Conservation (phyloP, 2,329 filamentous ascomycete species). For the Pseudogymnoascus sp. region DNA sequence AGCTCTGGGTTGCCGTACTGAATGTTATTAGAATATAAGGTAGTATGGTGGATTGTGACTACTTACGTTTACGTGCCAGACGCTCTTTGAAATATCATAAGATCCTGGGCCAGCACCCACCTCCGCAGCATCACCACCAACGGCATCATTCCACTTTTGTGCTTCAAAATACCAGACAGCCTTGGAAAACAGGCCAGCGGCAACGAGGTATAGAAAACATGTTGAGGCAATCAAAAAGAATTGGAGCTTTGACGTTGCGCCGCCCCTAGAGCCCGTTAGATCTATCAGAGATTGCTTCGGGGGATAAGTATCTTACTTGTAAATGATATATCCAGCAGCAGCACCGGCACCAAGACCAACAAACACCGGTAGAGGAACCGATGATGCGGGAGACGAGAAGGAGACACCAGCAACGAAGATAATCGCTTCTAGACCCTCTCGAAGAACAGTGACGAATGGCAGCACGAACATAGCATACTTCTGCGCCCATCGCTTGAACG, state of each 20-base stretch:
- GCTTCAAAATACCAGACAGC: conserved; percentile 68
- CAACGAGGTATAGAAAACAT: conserved; percentile 76
- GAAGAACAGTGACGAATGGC: conserved; percentile 79
- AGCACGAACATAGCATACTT: conserved; percentile 82
- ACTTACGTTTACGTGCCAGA: conserved; percentile 76
- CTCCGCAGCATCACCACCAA: conserved; percentile 50
- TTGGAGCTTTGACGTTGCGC: conserved; percentile 60
- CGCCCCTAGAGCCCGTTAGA: conserved; percentile 38
- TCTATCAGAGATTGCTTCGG: background rate
- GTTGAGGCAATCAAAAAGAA: conserved; percentile 76
- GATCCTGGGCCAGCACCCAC: conserved; percentile 62
- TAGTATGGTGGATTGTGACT: background rate
- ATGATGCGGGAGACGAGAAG: conserved; percentile 63
- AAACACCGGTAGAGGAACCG: conserved; percentile 74
- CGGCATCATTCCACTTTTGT: conserved; percentile 50
- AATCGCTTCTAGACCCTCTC: conserved; percentile 80
- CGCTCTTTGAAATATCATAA: conserved; percentile 68
- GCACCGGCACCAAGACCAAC: conserved; percentile 59
- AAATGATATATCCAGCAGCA: conserved; percentile 65
- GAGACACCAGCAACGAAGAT: conserved; percentile 84
- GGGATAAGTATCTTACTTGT: conserved; percentile 53
- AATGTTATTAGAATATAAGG: conserved; percentile 10
- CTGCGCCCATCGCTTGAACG: conserved; percentile 57
- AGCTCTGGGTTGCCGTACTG: conserved; percentile 70
- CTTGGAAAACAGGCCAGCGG: conserved; percentile 72